Percentiles rank a stretch among this genome's conserved stretches.
Evolutionary conservation across 1,284 basidiomycete genomes (phyloP).

Genomic region (Ustilago tritici): DNA sequence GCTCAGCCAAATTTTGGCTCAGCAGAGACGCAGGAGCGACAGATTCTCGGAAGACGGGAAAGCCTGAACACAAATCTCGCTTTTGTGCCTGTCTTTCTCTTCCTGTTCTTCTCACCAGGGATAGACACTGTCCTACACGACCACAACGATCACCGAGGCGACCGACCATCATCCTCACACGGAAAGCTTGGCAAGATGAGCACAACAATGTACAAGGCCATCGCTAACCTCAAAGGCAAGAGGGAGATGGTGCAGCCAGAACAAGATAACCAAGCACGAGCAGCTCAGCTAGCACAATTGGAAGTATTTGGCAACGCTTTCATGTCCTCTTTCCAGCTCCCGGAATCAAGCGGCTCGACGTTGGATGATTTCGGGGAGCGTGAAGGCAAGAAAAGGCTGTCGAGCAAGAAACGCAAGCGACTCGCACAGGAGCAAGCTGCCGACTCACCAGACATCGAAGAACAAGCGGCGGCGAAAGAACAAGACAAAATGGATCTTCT

Average conservation of each 20-base stretch:
- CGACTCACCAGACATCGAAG: neutral
- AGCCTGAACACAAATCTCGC: conserved; percentile 25
- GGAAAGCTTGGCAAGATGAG: conserved; percentile 12
- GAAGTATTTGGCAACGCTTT: conserved; percentile 47
- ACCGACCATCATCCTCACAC: neutral
- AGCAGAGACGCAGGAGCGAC: neutral
- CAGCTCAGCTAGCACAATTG: conserved; percentile 38
- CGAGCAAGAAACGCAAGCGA: conserved; percentile 43
- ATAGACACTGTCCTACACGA: neutral
- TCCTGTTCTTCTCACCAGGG: neutral
- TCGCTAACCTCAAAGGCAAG: conserved; percentile 11
- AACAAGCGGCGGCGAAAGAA: conserved; percentile 6
- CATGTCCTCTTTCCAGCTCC: conserved; percentile 40
- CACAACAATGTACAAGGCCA: neutral
- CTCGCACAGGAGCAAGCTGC: conserved; percentile 19
- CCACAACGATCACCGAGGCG: too few species aligned
- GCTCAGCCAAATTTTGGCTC: neutral
- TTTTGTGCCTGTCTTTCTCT: conserved; percentile 16
- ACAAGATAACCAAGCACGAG: conserved; percentile 10
- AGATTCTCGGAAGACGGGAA: conserved; percentile 36
- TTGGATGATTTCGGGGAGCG: neutral
- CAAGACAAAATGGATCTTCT: conserved; percentile 41
- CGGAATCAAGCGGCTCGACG: conserved; percentile 1
- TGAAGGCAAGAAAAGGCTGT: conserved; percentile 18
- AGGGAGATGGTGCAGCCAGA: conserved; percentile 9